Evolutionary conservation across 768 basidiomycete species (phyloP).

Genomic region (Kwoniella europaea): DNA sequence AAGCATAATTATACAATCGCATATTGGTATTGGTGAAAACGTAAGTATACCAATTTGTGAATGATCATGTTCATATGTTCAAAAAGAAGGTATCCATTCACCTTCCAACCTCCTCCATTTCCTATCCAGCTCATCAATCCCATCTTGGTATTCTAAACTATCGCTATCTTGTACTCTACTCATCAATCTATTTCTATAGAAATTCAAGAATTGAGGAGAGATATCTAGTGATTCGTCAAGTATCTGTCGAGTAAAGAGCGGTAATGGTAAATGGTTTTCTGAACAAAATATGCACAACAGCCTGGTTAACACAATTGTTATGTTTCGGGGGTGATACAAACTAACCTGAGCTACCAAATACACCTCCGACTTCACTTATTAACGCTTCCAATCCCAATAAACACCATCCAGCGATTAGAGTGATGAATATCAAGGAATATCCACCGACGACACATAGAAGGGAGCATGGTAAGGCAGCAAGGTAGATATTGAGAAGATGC

Average conservation of each 20-base stretch:
- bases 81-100: conserved; percentile 44
- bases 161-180: conserved; percentile 33
- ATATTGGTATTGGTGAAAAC: too few species aligned
- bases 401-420: conserved; percentile 55
- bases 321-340: conserved; percentile 1
- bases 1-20: too few species aligned
- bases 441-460: conserved; percentile 47
- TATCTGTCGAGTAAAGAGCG: conserved; percentile 46
- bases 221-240: conserved; percentile 46
- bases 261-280: conserved; percentile 55
- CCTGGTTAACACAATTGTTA: too few species aligned
- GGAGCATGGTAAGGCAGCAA: conserved; percentile 51
- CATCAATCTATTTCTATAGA: conserved; percentile 36
- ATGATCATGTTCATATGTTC: too few species aligned
- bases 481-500: conserved; percentile 54
- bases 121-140: conserved; percentile 39
- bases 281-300: too few species aligned
- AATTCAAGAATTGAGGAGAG: conserved; percentile 37
- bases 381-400: conserved; percentile 55
- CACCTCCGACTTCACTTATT: conserved; percentile 54
- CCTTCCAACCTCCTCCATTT: conserved; percentile 32
- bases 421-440: conserved; percentile 42
- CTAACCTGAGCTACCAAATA: conserved; percentile 52
- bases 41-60: too few species aligned
- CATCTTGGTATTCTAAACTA: conserved; percentile 26